Evolutionary conservation across 1,284 basidiomycete genomes (phyloP).

Genomic region (Melampsora abietis-canadensis): DNA sequence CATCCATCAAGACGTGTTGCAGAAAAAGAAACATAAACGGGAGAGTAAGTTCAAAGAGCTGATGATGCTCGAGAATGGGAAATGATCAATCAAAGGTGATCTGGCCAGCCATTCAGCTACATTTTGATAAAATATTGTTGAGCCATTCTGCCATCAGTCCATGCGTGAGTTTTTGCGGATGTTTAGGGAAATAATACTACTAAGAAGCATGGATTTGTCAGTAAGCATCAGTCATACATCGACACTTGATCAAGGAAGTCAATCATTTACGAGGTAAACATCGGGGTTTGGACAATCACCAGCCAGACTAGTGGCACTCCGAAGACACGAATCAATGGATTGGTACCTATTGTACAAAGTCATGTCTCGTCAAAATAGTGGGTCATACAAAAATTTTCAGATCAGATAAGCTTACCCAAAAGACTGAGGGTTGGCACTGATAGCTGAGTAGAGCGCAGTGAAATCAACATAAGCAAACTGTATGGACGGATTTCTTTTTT

Average conservation of each 20-base stretch:
- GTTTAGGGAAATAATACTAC: too few species aligned
- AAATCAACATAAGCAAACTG: conserved; percentile 22
- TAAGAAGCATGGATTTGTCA: too few species aligned
- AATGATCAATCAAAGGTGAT: too few species aligned
- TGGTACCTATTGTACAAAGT: conserved; percentile 6
- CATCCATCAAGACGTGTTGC: too few species aligned
- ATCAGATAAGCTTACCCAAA: conserved; percentile 8
- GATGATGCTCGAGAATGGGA: too few species aligned
- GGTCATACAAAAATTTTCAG: not conserved
- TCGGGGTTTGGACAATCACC: conserved; percentile 3
- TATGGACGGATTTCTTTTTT: not conserved
- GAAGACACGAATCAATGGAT: conserved; percentile 12
- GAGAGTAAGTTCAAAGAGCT: too few species aligned
- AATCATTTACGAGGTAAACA: too few species aligned
- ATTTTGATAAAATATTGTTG: too few species aligned
- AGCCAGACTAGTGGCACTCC: conserved; percentile 1
- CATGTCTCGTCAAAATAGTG: not conserved
- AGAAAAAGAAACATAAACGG: too few species aligned
- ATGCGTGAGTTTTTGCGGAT: too few species aligned
- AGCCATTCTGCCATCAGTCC: too few species aligned
- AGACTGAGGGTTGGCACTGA: not conserved
- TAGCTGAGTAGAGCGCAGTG: conserved; percentile 9
- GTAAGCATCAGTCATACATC: not conserved
- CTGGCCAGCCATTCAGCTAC: too few species aligned
- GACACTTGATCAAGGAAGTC: not conserved